Conservation (phyloP, 208 protist species). For the Trypanosoma rangeli region DNA sequence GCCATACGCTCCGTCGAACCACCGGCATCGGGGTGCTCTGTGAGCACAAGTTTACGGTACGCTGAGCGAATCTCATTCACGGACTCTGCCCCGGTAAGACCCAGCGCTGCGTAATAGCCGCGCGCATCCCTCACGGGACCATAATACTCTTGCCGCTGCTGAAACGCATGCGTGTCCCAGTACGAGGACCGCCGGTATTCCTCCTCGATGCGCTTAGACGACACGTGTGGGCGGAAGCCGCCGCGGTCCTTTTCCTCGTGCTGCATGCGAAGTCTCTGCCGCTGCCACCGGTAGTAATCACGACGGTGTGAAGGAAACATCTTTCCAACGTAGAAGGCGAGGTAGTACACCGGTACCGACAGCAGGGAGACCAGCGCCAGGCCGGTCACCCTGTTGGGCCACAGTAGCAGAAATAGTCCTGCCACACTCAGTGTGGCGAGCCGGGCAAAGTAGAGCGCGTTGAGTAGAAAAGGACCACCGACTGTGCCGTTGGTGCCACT, state of each 20-base stretch:
- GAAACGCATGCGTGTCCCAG: slow-evolving; percentile 78
- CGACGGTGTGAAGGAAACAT: slow-evolving; percentile 51
- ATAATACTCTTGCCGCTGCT: slow-evolving; percentile 20
- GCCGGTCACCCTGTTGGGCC: slow-evolving; percentile 66
- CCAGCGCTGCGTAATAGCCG: slow-evolving; percentile 74
- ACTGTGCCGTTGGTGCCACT: slow-evolving; percentile 63
- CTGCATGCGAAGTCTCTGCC: slow-evolving; percentile 38
- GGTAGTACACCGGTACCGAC: slow-evolving; percentile 59
- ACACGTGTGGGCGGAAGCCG: slow-evolving; percentile 51
- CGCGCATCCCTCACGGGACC: slow-evolving; percentile 39
- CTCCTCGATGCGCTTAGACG: slow-evolving; percentile 57
- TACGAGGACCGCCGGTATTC: slow-evolving; percentile 82
- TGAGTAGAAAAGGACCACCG: slow-evolving; percentile 76
- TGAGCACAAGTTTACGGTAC: slow-evolving; percentile 74
- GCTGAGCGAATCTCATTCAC: slow-evolving; percentile 90
- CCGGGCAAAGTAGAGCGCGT: slow-evolving; percentile 64
- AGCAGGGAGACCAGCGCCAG: slow-evolving; percentile 47
- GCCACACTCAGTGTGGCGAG: slow-evolving; percentile 33
- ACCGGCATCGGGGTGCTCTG: slow-evolving; percentile 84
- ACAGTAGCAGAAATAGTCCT: slow-evolving; percentile 40
- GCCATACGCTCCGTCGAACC: slow-evolving; percentile 68
- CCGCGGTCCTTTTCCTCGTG: slow-evolving; percentile 37
- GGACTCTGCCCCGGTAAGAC: slow-evolving; percentile 68
- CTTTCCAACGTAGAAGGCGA: slow-evolving; percentile 63
- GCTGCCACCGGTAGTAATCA: slow-evolving; percentile 46